These are phyloP conservation scores for Anthracocystis panici-leucophaei DNA, from an alignment of 1,284 basidiomycete genomes.

Conservation along the genomic window DNA sequence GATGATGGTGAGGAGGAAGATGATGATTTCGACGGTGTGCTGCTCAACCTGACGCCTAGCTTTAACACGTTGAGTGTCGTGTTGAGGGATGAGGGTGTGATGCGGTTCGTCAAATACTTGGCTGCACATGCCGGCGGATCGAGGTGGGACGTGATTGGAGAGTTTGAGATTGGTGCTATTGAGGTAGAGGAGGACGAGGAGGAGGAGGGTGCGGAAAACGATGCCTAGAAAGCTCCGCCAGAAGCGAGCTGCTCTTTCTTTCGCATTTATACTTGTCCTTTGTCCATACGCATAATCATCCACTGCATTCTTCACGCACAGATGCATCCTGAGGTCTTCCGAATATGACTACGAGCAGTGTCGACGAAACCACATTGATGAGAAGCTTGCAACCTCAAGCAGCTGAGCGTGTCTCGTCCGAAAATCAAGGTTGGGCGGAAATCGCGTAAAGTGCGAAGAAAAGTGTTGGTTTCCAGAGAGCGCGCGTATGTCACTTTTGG, in stretches of 20 bases:
- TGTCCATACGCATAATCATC: background rate
- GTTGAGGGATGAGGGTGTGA: slow-evolving; percentile 89
- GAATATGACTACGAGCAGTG: background rate
- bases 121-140: slow-evolving; percentile 63
- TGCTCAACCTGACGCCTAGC: slow-evolving; percentile 87
- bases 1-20: slow-evolving; percentile 72
- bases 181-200: slow-evolving; percentile 62
- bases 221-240: slow-evolving; percentile 1
- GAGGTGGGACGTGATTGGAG: slow-evolving; percentile 67
- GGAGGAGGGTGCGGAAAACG: slow-evolving; percentile 15
- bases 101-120: slow-evolving; percentile 73
- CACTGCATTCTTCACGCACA: background rate
- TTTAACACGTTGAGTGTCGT: slow-evolving; percentile 93
- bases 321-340: background rate
- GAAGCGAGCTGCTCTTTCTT: background rate
- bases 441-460: slow-evolving; percentile 25
- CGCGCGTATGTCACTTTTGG: slow-evolving; percentile 14
- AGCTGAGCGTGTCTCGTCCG: slow-evolving; percentile 24
- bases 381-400: background rate
- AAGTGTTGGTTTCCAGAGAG: slow-evolving; percentile 35
- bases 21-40: slow-evolving; percentile 80
- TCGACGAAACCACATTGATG: background rate
- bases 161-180: slow-evolving; percentile 63
- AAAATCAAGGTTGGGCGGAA: background rate
- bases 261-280: background rate